Evolutionary conservation across 768 basidiomycete genomes (phyloP), one percentile per base, ranked within the genome.

Genomic region (Boletus tylopilopsis): DNA sequence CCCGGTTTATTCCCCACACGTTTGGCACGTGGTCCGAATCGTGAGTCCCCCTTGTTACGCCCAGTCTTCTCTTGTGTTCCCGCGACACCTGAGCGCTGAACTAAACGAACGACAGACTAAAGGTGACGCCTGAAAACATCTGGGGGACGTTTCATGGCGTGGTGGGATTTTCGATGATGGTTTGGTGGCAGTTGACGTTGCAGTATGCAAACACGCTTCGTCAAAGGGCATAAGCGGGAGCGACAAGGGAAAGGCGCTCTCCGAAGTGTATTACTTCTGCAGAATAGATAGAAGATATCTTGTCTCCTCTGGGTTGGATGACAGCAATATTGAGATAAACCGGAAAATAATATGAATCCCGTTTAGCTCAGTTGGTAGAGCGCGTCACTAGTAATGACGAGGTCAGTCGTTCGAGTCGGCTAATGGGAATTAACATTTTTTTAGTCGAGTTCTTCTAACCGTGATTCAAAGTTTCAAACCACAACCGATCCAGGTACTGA

Each of bases 171-270:
- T 77, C 76, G 45, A 84, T 91, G 76, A 78, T 86, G 8, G 63
- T 78, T 4, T 92, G 90, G 90, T 92, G 90, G 90, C 90, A 92
- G 68, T 72, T 64, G 16, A 91, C 88, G 2, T 69, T 90, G 42
- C 77, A 72, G 29, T 68, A 79, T 33, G 71, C 77, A 23, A 68
- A 67, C 21, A 66, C 75, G 59, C 66, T 73, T 27, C 69, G 73
- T 23, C 55, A 53, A 38, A 47, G 29, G 16, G 19, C 35, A 4
- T 36, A 36, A 13, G 27, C 12, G 10, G 27, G 27, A 4, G 12
- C 12, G 27, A 11, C 10, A 11, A 29, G 10, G 9, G 27, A 11
- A 11, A 27, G 29, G 11, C 29, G 29, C 11, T 30, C 29, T 30
- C 13, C 29, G 29, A n/a, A n/a, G n/a, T n/a, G n/a, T n/a, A n/a